Evolutionary conservation across 1,139 yeast genomes (phyloP).

Genomic region (Hyphopichia burtonii): DNA sequence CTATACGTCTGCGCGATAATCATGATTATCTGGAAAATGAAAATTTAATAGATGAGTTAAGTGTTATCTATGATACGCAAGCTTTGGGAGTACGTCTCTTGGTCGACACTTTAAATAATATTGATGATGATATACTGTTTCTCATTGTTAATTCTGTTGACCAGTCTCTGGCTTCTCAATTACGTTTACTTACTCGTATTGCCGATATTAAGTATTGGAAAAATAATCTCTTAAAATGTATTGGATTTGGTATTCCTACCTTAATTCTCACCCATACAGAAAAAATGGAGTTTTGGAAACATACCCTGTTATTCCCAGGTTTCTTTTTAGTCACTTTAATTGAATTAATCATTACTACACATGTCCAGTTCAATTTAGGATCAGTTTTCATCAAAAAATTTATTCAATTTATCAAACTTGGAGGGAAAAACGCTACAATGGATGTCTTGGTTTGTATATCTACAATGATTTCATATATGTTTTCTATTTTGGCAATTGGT

Average conservation of each 20-base stretch:
- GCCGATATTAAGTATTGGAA: constrained; percentile 77
- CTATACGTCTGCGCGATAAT: constrained; percentile 12
- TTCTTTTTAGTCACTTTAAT: constrained; percentile 58
- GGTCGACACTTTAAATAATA: constrained; percentile 37
- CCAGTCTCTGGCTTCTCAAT: constrained; percentile 57
- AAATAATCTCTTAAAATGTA: constrained; percentile 49
- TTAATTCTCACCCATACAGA: constrained; percentile 53
- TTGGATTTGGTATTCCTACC: constrained; percentile 63
- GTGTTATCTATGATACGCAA: constrained; percentile 43
- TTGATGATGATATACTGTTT: constrained; percentile 32
- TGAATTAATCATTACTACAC: constrained; percentile 61
- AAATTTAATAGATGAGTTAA: constrained; percentile 33
- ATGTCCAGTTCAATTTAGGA: constrained; percentile 71
- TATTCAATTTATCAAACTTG: constrained; percentile 60
- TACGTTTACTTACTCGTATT: constrained; percentile 63
- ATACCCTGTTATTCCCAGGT: constrained; percentile 44
- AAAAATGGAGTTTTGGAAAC: constrained; percentile 30
- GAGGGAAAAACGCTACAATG: constrained; percentile 78
- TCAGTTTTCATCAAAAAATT: constrained; percentile 64
- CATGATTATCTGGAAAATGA: constrained; percentile 12
- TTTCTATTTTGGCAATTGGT: constrained; percentile 63
- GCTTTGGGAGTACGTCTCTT: constrained; percentile 58
- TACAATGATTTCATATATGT: constrained; percentile 73
- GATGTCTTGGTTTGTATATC: constrained; percentile 87
- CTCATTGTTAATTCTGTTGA: constrained; percentile 43